Conservation (phyloP, 257 asterid species). For the Solanum bulbocastanum region DNA sequence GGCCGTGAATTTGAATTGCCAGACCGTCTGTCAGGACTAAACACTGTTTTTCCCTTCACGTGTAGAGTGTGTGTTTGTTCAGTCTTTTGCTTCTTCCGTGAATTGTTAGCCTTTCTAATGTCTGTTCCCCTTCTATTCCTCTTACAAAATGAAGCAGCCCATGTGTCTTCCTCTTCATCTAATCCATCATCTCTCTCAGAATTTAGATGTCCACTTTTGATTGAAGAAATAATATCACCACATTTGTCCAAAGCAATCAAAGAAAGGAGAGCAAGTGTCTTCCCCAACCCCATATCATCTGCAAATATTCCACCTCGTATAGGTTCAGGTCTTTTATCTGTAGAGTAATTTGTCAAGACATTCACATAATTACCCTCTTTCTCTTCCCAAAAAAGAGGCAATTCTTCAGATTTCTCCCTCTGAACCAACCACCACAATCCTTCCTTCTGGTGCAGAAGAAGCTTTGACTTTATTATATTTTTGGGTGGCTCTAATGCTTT, state of each 20-base stretch:
- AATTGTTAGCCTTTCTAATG: constrained; percentile 2
- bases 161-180: constrained; percentile 10
- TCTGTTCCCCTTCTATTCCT: constrained; percentile 32
- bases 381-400: constrained; percentile 84
- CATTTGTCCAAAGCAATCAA: constrained; percentile 63
- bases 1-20: constrained; percentile 13
- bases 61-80: neutral
- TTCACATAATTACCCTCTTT: constrained; percentile 43
- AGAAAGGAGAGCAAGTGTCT: constrained; percentile 74
- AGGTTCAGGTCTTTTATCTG: constrained; percentile 57
- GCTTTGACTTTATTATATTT: constrained; percentile 41
- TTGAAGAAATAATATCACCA: constrained; percentile 1
- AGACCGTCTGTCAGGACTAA: neutral
- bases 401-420: constrained; percentile 52
- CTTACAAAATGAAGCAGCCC: neutral
- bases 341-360: constrained; percentile 51
- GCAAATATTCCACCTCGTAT: constrained; percentile 79
- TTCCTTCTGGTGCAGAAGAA: constrained; percentile 70
- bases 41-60: constrained; percentile 7
- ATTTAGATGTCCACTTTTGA: constrained; percentile 10
- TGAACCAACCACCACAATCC: constrained; percentile 71
- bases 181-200: constrained; percentile 15
- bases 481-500: constrained; percentile 67
- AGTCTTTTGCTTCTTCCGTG: constrained; percentile 15
- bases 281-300: constrained; percentile 91